phyloP scores from a whole-genome alignment of 441 rosid genomes.

The Pelargonium cotyledonis region DNA sequence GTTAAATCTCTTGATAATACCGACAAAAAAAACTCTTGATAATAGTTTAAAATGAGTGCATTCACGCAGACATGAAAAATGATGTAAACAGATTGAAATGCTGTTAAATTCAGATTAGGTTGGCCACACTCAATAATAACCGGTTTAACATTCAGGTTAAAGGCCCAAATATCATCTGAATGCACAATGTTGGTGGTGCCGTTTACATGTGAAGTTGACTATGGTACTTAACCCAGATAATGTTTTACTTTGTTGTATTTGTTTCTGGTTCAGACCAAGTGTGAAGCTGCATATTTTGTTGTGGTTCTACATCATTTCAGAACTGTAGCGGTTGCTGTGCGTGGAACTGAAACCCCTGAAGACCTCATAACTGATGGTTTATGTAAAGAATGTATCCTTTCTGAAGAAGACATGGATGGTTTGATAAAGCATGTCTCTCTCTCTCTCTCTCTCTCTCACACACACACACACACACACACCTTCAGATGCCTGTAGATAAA shows the following conservation, averaged over 20 bases:
- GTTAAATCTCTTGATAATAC: too few relatives aligned
- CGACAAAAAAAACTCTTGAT: too few relatives aligned
- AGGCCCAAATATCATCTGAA: not conserved
- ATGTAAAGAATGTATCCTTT: slow-evolving; percentile 61
- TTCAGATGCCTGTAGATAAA: not conserved
- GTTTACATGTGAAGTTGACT: not conserved
- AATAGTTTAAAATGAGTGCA: too few relatives aligned
- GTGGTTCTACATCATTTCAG: slow-evolving; percentile 66
- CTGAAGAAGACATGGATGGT: slow-evolving; percentile 64
- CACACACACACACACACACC: not conserved
- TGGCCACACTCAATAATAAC: too few relatives aligned
- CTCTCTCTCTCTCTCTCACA: slow-evolving; percentile 12
- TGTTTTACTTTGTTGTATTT: not conserved
- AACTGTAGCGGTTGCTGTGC: slow-evolving; percentile 67
- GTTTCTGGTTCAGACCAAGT: slow-evolving; percentile 44
- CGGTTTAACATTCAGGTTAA: not conserved
- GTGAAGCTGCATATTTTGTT: slow-evolving; percentile 82
- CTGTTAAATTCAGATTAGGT: too few relatives aligned
- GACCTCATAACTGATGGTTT: slow-evolving; percentile 93
- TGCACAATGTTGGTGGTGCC: not conserved
- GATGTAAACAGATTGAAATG: too few relatives aligned
- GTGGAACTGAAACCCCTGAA: slow-evolving; percentile 94
- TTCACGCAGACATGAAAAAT: too few relatives aligned
- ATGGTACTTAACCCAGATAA: not conserved
- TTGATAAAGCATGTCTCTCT: slow-evolving; percentile 53